Base-by-base conservation (phyloP, 2,329 filamentous ascomycete genomes). In the Botrytis fragariae region DNA sequence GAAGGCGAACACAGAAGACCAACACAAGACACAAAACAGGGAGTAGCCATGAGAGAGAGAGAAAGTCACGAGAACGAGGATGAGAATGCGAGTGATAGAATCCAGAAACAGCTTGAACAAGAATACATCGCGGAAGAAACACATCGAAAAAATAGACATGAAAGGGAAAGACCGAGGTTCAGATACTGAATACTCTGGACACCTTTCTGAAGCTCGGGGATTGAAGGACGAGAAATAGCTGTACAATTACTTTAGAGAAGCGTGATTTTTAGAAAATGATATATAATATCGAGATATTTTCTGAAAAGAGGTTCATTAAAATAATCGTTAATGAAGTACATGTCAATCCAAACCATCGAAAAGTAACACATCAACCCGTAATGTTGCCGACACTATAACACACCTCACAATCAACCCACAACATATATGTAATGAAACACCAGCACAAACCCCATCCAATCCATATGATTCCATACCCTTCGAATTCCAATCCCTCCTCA, bases 61-160 rank as follows among this genome's bases (percentile, higher is more conserved):
- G 42, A 44, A 44, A 18, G 16, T 18, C 32, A 35, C 10, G 45
- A 12, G 9, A 25, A 10, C 10, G 45, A 48, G 22, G 4, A 48
- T 45, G 44, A 45, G 20, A 8, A 22, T 9, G 44, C 4, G 22
- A 25, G 9, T 48, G 22, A 25, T 1, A 51, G 45, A 51, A 51
- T 51, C 22, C 45, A 14, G 22, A 25, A 4, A 0, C 10, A 12
- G 10, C 45, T 51, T 9, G 45, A 51, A 9, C 22, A 1, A 4
- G 45, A 51, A 51, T 14, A 25, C 9, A 25, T 1, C 9, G 10
- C 4, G 1, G 45, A 25, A 10, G 10, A 51, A 51, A 6, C 4
- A 48, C 44, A 7, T 2, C 45, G 22, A 25, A 12, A 0, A 48
- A 0, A 4, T 4, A 4, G 4, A 25, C 20, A 2, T 22, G 3